Evolutionary conservation across 352 stramenopile species (phyloP).

Genomic region (Pythium brachiatum): DNA sequence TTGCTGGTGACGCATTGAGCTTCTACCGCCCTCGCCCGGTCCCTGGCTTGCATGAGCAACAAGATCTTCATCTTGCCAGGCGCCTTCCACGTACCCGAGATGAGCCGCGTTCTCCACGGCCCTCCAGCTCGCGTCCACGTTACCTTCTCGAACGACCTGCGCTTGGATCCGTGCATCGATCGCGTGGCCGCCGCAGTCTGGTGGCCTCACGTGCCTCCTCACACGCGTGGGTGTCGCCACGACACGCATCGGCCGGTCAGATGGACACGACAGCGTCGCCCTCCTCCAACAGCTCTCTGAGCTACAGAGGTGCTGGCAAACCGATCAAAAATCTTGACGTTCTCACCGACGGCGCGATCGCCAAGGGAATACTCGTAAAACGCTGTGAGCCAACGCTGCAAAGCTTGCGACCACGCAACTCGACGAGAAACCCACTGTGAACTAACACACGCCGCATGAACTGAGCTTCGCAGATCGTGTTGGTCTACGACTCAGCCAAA

Average conservation of each 20-base stretch:
- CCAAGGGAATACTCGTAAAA: too few relatives aligned
- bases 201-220: not conserved
- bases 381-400: too few relatives aligned
- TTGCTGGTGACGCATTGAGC: too few relatives aligned
- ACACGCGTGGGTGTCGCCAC: not conserved
- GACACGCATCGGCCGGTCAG: not conserved
- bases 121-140: not conserved
- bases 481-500: too few relatives aligned
- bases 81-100: slow-evolving; percentile 6
- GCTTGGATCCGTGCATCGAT: not conserved
- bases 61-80: not conserved
- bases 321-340: too few relatives aligned
- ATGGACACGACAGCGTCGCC: not conserved
- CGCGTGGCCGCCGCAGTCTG: too few relatives aligned
- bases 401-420: too few relatives aligned
- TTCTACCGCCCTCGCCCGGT: not conserved
- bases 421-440: too few relatives aligned
- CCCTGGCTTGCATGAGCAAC: not conserved
- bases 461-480: too few relatives aligned
- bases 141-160: not conserved
- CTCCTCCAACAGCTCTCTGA: not conserved
- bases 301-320: too few relatives aligned
- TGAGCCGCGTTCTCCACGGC: slow-evolving; percentile 9
- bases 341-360: too few relatives aligned
- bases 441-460: too few relatives aligned